Evolutionary conservation across 768 basidiomycete genomes (phyloP), one percentile per base, ranked within the genome.

Genomic region (Tephrocybe rancida): DNA sequence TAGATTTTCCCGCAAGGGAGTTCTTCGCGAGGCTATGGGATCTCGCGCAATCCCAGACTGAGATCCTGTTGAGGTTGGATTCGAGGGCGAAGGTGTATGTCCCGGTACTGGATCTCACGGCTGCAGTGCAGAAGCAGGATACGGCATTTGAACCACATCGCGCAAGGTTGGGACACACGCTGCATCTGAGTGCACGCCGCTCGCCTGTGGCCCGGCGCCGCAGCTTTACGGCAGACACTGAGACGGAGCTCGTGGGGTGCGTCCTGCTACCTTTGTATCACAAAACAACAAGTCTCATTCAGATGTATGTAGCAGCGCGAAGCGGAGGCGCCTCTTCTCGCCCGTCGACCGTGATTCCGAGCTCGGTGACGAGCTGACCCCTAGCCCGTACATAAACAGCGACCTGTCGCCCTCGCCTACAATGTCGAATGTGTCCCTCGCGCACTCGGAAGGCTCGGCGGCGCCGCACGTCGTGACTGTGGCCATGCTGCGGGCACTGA

Each of bases 401-500:
- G 62, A 65, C 25, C 49, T 66, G 5, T 77, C 79, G 0, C 77
- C 81, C 7, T 79, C 83, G 2, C 77, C 77, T 0, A 82, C 81
- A 32, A 67, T 67, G 19, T 75, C 75, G 41, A 76, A 75, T 0
- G 64, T 69, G 7, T 78, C 79, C 1, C 67, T 76, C 4, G 66
- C 72, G 11, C 60, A 61, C 27, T 66, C 66, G 25, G 68, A 73
- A 29, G 52, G 58, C 24, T 59, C 63, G 21, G 42, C 57, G 14
- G 45, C 66, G 44, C 47, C 63, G 24, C 58, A 63, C 10, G 43
- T 71, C 18, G 78, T 87, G 30, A 88, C 86, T 2, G 70, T 83
- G 22, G 82, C 83, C 14, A 88, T 88, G 87, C 64, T 89, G 44
- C 81, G 84, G 35, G 80, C 81, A 3, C 63, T 85, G 54, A 83